Evolutionary conservation across 116 monocot species (phyloP), one percentile per base, ranked within the genome.

Genomic region (Dioscorea cayenensis): DNA sequence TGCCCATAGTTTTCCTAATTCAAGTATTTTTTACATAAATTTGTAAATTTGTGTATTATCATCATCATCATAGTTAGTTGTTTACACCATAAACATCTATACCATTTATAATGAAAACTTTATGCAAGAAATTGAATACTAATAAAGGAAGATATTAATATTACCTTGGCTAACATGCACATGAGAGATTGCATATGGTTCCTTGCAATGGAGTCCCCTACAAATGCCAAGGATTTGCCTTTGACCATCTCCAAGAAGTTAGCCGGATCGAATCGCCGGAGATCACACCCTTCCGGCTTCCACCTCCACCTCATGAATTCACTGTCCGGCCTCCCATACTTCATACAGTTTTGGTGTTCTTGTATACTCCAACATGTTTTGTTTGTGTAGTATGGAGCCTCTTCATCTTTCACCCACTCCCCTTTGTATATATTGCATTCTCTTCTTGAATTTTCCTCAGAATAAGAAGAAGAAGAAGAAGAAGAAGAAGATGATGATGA

Each of bases 181-280:
- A 69, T 51, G 14, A 69, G 38, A 14, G 69, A 69, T 16, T 69
- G 69, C 69, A 69, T 51, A 13, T 69, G 69, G 69, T 69, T 69
- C 51, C 69, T 43, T 19, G 37, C 69, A n/a, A 69, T 20, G 25
- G 69, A 69, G 49, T 69, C 69, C 23, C 69, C 69, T 19, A 69
- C 49, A 27, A 69, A 69, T 22, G 69, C 69, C 18, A 69, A 3
- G 18, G 69, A 22, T 25, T 51, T 69, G 3, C 20, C 69, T 27
- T 20, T 43, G 69, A 69, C 69, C 14, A 69, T 16, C 12, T 43
- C 18, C 2, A 69, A 23, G 50, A 69, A 69, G 49, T 7, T 9
- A 43, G 4, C 50, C 1, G 69, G 23, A 16, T 69, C 69, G 49
- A 69, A 69, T 11, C 50, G 69, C 17, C 7, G 69, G 14, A 69